Percentiles rank a stretch among this genome's conserved stretches.
phyloP scores from a whole-genome alignment of 2,329 filamentous ascomycete species.

The Diplodia mutila region DNA sequence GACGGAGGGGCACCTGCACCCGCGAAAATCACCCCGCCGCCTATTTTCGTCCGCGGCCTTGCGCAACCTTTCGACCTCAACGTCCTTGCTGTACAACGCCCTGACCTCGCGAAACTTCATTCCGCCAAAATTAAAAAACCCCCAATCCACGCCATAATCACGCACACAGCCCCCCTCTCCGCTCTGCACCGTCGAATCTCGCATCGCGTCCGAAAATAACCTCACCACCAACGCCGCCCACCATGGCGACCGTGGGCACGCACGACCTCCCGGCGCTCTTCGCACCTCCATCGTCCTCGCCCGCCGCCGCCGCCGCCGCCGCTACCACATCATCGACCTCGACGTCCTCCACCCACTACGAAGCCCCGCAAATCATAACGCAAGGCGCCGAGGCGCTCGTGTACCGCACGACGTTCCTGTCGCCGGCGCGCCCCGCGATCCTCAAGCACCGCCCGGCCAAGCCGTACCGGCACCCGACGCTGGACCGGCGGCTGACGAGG shows the following conservation, averaged over 20 bases:
- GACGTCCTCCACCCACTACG: not conserved
- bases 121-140: not conserved
- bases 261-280: constrained; percentile 28
- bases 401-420: constrained; percentile 82
- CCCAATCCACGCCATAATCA: not conserved
- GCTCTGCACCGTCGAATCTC: too few relatives aligned
- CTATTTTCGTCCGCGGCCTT: constrained; percentile 8
- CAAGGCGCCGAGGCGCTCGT: constrained; percentile 96
- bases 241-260: constrained; percentile 10
- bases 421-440: constrained; percentile 69
- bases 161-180: not conserved
- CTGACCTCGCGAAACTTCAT: not conserved
- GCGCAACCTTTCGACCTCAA: not conserved
- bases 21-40: constrained; percentile 22
- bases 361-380: constrained; percentile 63
- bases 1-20: constrained; percentile 11
- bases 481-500: constrained; percentile 84
- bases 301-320: not conserved
- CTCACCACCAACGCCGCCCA: constrained; percentile 5
- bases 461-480: constrained; percentile 85
- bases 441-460: constrained; percentile 92
- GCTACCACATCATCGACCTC: not conserved
- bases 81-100: not conserved
- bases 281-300: not conserved
- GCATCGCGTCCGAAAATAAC: not conserved